Evolutionary conservation across 1,284 basidiomycete genomes (phyloP), one percentile per base, ranked within the genome.

Genomic region (Marasmius oreades): DNA sequence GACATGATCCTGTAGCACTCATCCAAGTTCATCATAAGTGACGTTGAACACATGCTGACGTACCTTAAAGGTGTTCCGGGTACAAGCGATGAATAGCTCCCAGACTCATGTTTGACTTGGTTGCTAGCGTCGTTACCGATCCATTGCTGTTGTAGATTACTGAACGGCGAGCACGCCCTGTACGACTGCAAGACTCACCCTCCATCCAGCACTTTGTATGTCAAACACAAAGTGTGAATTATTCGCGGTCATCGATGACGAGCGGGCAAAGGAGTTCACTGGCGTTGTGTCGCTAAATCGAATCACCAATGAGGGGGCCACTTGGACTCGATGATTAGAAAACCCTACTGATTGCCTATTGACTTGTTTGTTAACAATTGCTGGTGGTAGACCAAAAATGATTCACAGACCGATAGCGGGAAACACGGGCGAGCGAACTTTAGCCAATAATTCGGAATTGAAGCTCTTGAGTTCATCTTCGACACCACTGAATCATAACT

Each of bases 171-270:
- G 52, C 50, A 7, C 22, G 5, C 28, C 23, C 26, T 48, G 50
- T 26, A 39, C 18, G 50, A 20, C 7, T 5, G 26, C 16, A 16
- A 22, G 4, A 62, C 74, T 45, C 53, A 80, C 79, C 57, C 64
- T 62, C 80, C 80, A 82, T 11, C 76, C 77, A 28, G 64, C 61
- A 46, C 73, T 72, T 59, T 80, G 74, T 4, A 73, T 70, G 61
- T 81, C 75, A 59, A 78, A 81, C 0, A 81, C 73, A 75, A 77
- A 82, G 60, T 81, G 77, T 0, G 71, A 66, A 55, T 66, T 64
- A 14, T 65, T 68, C 0, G 62, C 64, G 2, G 74, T 73, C 37
- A 55, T 52, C 18, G 50, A 55, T 2, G 76, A 77, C 55, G 72
- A 73, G 42, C 77, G 72, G 23, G 80, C 78, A 66, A 80, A 81